Conservation (phyloP, 2,329 filamentous ascomycete genomes). For the Aquanectria penicillioides region DNA sequence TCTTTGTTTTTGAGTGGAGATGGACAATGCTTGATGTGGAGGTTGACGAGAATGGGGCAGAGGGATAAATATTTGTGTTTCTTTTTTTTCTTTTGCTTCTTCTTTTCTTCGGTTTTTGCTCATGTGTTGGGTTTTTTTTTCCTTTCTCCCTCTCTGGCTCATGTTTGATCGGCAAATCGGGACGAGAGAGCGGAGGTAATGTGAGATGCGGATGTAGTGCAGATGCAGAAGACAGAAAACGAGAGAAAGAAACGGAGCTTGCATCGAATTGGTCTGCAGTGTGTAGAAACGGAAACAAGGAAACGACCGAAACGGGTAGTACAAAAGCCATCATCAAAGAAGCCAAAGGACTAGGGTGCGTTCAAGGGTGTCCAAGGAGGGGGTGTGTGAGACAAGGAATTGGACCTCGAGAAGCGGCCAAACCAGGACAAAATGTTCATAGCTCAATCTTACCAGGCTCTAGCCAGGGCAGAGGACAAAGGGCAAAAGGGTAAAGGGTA, state of each 20-base stretch:
- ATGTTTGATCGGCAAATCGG: not conserved
- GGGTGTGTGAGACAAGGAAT: not conserved
- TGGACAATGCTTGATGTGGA: conserved; percentile 9
- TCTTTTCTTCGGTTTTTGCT: not conserved
- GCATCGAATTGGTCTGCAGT: not conserved
- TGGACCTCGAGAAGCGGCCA: not conserved
- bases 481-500: not conserved
- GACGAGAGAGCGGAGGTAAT: too few species aligned
- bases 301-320: conserved; percentile 14
- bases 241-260: not conserved
- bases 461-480: not conserved
- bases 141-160: not conserved
- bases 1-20: conserved; percentile 11
- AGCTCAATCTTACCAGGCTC: too few species aligned
- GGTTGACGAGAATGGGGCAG: conserved; percentile 13
- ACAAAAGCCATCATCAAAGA: conserved; percentile 17
- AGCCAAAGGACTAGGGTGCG: too few species aligned
- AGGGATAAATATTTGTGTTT: not conserved
- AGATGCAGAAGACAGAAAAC: conserved; percentile 1
- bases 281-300: conserved; percentile 7
- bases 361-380: not conserved
- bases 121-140: not conserved
- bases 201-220: not conserved
- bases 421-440: conserved; percentile 10
- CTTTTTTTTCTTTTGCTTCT: not conserved